Percentiles rank a stretch among this genome's conserved stretches.
Conservation (phyloP, 2,329 filamentous ascomycete genomes). For the Colletotrichum lupini region DNA sequence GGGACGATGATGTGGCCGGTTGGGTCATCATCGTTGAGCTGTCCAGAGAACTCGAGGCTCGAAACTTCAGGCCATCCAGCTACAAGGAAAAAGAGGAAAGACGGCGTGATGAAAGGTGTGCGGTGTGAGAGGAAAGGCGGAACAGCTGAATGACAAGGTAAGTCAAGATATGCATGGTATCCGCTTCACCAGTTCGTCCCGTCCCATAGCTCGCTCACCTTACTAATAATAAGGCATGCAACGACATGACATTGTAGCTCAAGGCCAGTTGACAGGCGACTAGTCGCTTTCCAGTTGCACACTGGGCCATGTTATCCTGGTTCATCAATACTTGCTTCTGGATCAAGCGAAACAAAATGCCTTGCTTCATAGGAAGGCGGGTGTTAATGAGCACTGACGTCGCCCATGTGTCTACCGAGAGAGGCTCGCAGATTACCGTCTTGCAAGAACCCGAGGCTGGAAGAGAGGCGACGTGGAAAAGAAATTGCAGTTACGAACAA, state of each 20-base stretch:
- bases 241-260: neutral
- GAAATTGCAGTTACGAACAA: conserved; percentile 24
- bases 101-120: neutral
- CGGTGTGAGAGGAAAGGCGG: neutral
- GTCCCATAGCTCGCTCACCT: conserved; percentile 10
- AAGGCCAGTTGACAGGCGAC: neutral
- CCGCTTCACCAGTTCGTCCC: conserved; percentile 12
- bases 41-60: neutral
- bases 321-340: conserved; percentile 1
- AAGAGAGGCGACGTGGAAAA: conserved; percentile 16
- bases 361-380: neutral
- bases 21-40: neutral
- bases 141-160: neutral
- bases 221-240: neutral
- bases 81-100: conserved; percentile 4
- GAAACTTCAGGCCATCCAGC: neutral
- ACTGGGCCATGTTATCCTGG: neutral
- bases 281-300: neutral
- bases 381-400: conserved; percentile 1
- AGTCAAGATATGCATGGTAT: conserved; percentile 2
- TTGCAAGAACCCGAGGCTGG: neutral
- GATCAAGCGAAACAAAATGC: neutral
- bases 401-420: neutral
- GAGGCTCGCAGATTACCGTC: neutral
- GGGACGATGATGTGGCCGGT: neutral